A percentile compares a stretch with the other conserved stretches of the same genome.
Evolutionary conservation across 139 green algal species (phyloP).

Genomic region (Micractinium conductrix): DNA sequence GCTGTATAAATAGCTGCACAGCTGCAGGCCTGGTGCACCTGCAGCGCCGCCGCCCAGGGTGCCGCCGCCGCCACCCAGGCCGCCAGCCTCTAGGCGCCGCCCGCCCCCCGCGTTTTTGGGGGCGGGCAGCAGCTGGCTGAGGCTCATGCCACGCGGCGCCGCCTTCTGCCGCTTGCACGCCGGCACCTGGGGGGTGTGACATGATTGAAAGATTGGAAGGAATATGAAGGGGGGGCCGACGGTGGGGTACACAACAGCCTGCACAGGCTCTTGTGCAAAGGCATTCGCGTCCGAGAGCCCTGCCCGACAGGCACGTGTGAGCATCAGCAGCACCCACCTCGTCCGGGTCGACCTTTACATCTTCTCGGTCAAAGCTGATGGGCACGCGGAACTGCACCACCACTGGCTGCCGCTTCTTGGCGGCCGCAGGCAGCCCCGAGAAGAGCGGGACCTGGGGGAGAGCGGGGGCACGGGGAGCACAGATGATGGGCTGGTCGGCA

Average conservation of each 20-base stretch:
- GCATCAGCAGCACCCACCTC: constrained; percentile 8
- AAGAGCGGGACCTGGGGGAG: constrained; percentile 23
- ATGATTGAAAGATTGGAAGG: not conserved
- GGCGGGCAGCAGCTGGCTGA: constrained; percentile 62
- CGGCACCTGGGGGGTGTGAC: constrained; percentile 17
- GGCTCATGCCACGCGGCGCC: constrained; percentile 28
- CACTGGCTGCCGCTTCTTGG: constrained; percentile 9
- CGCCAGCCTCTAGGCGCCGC: constrained; percentile 9
- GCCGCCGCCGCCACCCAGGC: not conserved
- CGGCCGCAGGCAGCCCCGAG: constrained; percentile 22
- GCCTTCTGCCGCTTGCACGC: constrained; percentile 22
- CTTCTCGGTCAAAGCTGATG: constrained; percentile 19
- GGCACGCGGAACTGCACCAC: constrained; percentile 29
- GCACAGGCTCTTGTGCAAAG: no score
- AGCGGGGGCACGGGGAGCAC: not conserved
- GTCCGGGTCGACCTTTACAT: not conserved
- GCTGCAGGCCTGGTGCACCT: not conserved
- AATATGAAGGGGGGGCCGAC: no score
- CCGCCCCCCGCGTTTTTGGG: constrained; percentile 55
- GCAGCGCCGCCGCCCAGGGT: not conserved
- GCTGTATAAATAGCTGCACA: no score
- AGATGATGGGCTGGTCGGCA: no score
- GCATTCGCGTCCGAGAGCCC: no score
- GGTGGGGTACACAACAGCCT: no score
- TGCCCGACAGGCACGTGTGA: no score